Percentiles rank a stretch among this genome's conserved stretches.
Conservation (phyloP, 805 yeast species). For the Brettanomyces anomalus region DNA sequence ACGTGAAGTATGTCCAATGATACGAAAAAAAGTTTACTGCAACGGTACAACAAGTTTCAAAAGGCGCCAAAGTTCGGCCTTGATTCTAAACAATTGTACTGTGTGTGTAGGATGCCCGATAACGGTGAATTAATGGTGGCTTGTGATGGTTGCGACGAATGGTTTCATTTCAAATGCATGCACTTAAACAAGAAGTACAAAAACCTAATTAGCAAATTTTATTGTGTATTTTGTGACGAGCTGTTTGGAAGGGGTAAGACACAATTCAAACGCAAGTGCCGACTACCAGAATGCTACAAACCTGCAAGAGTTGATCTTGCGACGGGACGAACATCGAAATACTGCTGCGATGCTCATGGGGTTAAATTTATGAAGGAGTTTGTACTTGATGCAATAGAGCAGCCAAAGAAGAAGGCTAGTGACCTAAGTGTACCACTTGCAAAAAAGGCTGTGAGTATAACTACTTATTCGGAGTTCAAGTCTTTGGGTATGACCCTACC, state of each 20-base stretch:
- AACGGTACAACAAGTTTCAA: slow-evolving; percentile 20
- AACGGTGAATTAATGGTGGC: slow-evolving; percentile 82
- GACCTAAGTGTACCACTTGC: not conserved
- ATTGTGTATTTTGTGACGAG: slow-evolving; percentile 62
- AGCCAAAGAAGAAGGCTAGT: slow-evolving; percentile 4
- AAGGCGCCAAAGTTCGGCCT: slow-evolving; percentile 31
- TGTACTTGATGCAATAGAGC: slow-evolving; percentile 15
- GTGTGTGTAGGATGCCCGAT: slow-evolving; percentile 74
- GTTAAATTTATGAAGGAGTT: slow-evolving; percentile 27
- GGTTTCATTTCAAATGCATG: slow-evolving; percentile 86
- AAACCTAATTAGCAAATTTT: slow-evolving; percentile 52
- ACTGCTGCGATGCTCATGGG: slow-evolving; percentile 73
- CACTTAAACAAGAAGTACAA: slow-evolving; percentile 41
- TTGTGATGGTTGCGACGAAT: slow-evolving; percentile 91
- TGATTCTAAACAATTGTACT: slow-evolving; percentile 57
- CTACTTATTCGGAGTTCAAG: slow-evolving; percentile 14
- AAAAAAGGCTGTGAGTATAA: slow-evolving; percentile 8
- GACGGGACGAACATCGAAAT: slow-evolving; percentile 42
- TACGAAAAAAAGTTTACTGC: slow-evolving; percentile 5
- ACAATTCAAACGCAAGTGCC: slow-evolving; percentile 70
- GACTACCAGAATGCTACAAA: slow-evolving; percentile 45
- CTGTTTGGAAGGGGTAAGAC: slow-evolving; percentile 41
- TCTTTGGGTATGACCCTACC: slow-evolving; percentile 35
- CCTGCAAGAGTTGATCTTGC: slow-evolving; percentile 33
- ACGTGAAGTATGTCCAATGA: no score